Conservation (phyloP, 2,329 filamentous ascomycete species). For the Sarocladiaceae sp. region DNA sequence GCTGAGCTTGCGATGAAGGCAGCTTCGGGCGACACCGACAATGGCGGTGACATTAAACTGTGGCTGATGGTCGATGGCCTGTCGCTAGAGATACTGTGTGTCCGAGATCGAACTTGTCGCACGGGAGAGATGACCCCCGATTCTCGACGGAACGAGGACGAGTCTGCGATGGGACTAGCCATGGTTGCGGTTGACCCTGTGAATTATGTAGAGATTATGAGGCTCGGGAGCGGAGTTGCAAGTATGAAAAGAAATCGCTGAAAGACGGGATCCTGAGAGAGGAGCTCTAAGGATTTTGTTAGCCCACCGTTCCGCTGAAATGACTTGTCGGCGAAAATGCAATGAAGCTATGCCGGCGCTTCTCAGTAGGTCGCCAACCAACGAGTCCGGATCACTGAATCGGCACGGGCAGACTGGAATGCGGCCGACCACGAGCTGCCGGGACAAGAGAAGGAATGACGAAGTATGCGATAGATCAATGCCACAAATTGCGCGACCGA, state of each 20-base stretch:
- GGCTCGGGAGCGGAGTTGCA: too few species aligned
- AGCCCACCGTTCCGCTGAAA: too few species aligned
- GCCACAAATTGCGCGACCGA: background rate
- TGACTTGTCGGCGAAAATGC: too few species aligned
- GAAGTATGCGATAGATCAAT: background rate
- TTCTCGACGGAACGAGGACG: background rate
- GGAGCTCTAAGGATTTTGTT: too few species aligned
- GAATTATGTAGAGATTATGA: background rate
- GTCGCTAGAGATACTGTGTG: slow-evolving; percentile 68
- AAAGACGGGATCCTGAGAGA: too few species aligned
- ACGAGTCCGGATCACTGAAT: too few species aligned
- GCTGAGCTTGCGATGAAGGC: slow-evolving; percentile 85
- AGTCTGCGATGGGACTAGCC: background rate
- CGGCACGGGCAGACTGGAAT: too few species aligned
- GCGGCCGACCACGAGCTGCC: too few species aligned
- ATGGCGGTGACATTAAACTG: slow-evolving; percentile 62
- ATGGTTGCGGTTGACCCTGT: background rate
- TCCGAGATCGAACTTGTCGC: slow-evolving; percentile 35
- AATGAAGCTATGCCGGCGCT: too few species aligned
- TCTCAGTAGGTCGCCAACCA: too few species aligned
- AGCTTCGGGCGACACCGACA: slow-evolving; percentile 68
- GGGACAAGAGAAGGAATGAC: too few species aligned
- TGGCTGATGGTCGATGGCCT: slow-evolving; percentile 56
- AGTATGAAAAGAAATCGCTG: too few species aligned
- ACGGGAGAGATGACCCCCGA: slow-evolving; percentile 1